Conservation (phyloP, 306 rosid species). For the Cotoneaster glaucophyllus region DNA sequence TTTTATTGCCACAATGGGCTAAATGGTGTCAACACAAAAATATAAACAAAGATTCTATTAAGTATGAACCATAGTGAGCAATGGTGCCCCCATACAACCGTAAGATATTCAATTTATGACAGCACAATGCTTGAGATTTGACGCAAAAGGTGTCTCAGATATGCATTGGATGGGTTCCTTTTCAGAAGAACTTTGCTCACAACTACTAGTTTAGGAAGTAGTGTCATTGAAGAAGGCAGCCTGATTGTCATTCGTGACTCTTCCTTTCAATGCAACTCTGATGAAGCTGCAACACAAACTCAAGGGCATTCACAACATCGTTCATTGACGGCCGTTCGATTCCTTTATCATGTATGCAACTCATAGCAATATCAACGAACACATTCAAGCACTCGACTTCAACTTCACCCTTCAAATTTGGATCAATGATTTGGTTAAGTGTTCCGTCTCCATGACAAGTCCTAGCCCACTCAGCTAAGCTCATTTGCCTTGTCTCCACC, state of each 20-base stretch:
- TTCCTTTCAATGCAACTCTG: background rate
- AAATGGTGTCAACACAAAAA: no score
- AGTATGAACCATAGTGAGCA: no score
- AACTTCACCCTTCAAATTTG: conserved; percentile 1
- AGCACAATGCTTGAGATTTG: no score
- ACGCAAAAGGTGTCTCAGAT: background rate
- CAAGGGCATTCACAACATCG: conserved; percentile 17
- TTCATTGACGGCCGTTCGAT: conserved; percentile 23
- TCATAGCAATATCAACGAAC: conserved; percentile 1
- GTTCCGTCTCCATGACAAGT: background rate
- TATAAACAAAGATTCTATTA: no score
- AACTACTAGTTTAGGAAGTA: background rate
- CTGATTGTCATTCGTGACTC: background rate
- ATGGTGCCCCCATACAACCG: no score
- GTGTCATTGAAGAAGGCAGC: background rate
- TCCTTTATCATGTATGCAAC: conserved; percentile 21
- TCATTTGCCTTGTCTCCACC: background rate
- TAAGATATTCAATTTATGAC: no score
- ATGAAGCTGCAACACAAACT: conserved; percentile 21
- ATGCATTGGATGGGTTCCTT: background rate
- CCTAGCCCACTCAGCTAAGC: conserved; percentile 15
- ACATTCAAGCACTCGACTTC: conserved; percentile 7
- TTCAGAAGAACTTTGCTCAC: background rate
- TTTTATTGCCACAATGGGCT: no score
- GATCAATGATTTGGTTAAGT: conserved; percentile 12